Evolutionary conservation across 306 rosid genomes (phyloP), one percentile per base, ranked within the genome.

Genomic region (Datisca glomerata): DNA sequence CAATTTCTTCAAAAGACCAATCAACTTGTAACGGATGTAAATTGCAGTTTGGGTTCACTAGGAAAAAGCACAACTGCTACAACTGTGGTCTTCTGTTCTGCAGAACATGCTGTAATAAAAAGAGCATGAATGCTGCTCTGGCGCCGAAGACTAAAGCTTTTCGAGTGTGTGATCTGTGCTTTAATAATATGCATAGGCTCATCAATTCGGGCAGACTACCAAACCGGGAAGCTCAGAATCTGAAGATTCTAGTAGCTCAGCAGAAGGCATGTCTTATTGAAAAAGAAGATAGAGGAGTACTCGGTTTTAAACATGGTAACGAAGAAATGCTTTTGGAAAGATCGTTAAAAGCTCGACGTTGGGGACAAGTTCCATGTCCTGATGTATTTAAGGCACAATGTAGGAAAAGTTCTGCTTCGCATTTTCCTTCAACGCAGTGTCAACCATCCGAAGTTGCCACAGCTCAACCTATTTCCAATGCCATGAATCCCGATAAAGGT

Each of bases 351-450:
- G 66, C 29, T 52, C 70, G 72, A 31, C 83, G 38, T 21, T 85
- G 96, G 81, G 96, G 96, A n/a, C 71, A 77, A 67, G 85, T 85
- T 48, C 62, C 67, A 25, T 77, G 82, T 39, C 84, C 96, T 24
- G 62, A 33, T 31, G 21, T 35, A 17, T 72, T 85, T 35, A 51
- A 41, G 44, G 46, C 33, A 32, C 49, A 67, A 19, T 42, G 42
- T 41, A 37, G 60, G 37, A 81, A 71, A 43, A 72, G 57, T 57
- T 49, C 71, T 49, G 63, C 24, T 49, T 23, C 44, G 49, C 62
- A 20, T 29, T 45, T 28, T 49, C 65, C 76, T 45, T 43, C 40
- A 40, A 56, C 64, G 14, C 59, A 56, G 47, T 43, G 28, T 31
- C 61, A 63, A 47, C 33, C 57, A 46, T 47, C 69, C 38, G 38